Evolutionary conservation across 2,329 filamentous ascomycete genomes (phyloP), one percentile per base, ranked within the genome.

Genomic region (Ophiostoma ips): DNA sequence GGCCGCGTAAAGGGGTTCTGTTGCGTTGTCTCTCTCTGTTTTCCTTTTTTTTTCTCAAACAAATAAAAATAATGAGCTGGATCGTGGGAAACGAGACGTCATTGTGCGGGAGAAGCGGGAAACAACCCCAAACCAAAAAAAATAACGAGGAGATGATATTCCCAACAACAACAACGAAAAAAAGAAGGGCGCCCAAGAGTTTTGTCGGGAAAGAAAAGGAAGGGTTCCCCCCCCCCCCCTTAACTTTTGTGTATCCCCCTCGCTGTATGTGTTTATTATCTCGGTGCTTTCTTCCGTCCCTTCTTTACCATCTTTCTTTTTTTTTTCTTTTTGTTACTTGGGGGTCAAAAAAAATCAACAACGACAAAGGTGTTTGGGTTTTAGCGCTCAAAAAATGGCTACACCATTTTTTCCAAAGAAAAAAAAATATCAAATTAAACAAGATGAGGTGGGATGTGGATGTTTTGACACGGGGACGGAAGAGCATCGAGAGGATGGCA

Each of bases 1-100:
- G 90, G 92, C 54, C 6, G 45, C 51, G 37, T 53, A 51, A 37
- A 50, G n/a, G 43, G 38, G 19, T 12, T 13, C 24, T 38, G 24
- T 34, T 31, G 28, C 12, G 12, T 15, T 34, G 18, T n/a, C n/a
- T n/a, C n/a, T n/a, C n/a, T n/a, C n/a, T 7, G 33, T 40, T 16
- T 24, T 18, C 16, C 31, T 10, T 31, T 36, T 30, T 43, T 3
- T 18, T 37, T n/a, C n/a, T n/a, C 16, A 18, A 19, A 46, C 8
- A 24, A 46, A 35, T 36, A 48, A 35, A 38, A 40, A 49, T 41
- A 49, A 41, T 30, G 40, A 43, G 10, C n/a, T 43, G 40, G 40
- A 18, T 31, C 10, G 13, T 19, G 37, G 18, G 37, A 24, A 12
- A 34, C 10, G 43, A 46, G 19, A 11, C n/a, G 40, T 43, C 24